Evolutionary conservation across 75 land plant species (phyloP).

Genomic region (Selaginella tamariscina): DNA sequence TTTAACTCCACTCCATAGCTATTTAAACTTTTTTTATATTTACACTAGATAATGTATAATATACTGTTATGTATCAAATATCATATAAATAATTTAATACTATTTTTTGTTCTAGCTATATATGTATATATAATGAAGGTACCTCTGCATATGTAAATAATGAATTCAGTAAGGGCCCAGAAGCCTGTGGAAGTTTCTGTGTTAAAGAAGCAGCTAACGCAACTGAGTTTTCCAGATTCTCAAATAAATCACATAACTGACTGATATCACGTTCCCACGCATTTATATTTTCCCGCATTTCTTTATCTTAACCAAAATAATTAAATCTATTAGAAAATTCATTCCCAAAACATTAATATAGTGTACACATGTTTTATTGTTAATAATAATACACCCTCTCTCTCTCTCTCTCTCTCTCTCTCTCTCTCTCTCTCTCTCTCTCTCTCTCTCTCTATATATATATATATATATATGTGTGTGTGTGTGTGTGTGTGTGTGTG

Average conservation of each 20-base stretch:
- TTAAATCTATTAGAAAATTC: background rate
- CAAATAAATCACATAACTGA: conserved; percentile 53
- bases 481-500: too few species aligned
- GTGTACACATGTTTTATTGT: background rate
- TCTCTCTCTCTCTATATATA: too few species aligned
- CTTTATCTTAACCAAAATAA: conserved; percentile 26
- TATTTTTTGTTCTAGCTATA: background rate
- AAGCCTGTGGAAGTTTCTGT: conserved; percentile 45
- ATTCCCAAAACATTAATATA: background rate
- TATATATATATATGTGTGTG: too few species aligned
- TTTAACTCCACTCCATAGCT: too few species aligned
- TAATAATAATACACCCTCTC: background rate
- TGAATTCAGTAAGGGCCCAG: conserved; percentile 41
- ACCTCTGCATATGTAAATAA: conserved; percentile 23
- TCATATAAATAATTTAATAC: too few species aligned
- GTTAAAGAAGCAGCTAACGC: conserved; percentile 71
- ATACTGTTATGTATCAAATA: too few species aligned
- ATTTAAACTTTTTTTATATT: too few species aligned
- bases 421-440: too few species aligned
- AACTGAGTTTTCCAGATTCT: conserved; percentile 55
- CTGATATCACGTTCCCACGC: conserved; percentile 49
- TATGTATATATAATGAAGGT: conserved; percentile 31
- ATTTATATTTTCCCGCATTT: conserved; percentile 21
- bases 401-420: too few species aligned
- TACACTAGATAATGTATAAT: too few species aligned